Conservation (phyloP, 148 eudicot genomes). For the Rhododendron mucronatum region DNA sequence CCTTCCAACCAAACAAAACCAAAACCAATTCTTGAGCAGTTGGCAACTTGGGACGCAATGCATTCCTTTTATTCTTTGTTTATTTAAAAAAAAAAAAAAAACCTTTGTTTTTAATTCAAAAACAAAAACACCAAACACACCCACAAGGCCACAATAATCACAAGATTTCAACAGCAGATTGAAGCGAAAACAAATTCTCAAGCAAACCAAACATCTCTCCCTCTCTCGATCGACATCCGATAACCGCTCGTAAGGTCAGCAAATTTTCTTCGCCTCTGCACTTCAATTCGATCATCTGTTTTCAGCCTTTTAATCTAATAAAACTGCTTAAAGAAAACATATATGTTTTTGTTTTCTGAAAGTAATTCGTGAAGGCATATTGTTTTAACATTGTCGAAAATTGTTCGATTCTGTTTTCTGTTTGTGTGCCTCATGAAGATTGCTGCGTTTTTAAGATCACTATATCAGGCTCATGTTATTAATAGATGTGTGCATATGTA, state of each 20-base stretch:
- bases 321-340: neutral
- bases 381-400: neutral
- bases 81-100: neutral
- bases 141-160: too few species aligned
- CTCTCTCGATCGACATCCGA: neutral
- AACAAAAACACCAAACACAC: constrained; percentile 3
- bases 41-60: constrained; percentile 35
- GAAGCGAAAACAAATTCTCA: neutral
- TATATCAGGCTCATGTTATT: neutral
- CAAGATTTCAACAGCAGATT: neutral
- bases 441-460: neutral
- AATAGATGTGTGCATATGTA: neutral
- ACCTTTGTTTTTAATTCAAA: neutral
- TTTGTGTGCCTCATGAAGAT: neutral
- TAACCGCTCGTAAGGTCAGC: constrained; percentile 3
- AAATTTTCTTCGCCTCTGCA: neutral
- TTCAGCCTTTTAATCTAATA: neutral
- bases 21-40: constrained; percentile 32
- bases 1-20: constrained; percentile 14
- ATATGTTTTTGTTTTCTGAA: neutral
- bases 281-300: constrained; percentile 5
- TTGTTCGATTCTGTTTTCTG: neutral
- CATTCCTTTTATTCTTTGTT: constrained; percentile 10
- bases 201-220: neutral
- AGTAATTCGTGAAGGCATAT: neutral